Evolutionary conservation across 1,284 basidiomycete genomes (phyloP).

Genomic region (Leccinum variabile): DNA sequence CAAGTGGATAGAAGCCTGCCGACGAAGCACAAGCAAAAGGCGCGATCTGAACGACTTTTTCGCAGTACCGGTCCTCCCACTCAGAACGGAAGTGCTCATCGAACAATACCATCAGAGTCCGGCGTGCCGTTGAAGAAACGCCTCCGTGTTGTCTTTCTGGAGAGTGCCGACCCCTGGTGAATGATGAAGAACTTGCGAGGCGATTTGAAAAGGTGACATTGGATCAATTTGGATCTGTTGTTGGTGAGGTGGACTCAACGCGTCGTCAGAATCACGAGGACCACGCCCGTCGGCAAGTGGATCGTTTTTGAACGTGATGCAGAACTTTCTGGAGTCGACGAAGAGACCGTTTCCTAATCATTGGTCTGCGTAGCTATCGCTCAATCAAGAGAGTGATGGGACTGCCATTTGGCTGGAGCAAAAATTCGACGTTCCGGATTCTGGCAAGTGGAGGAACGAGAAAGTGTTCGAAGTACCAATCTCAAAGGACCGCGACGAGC

Average conservation of each 20-base stretch:
- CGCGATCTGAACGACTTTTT: conserved; percentile 42
- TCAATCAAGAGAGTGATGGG: conserved; percentile 66
- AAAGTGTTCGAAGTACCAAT: conserved; percentile 58
- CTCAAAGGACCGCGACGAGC: conserved; percentile 11
- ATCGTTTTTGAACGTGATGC: conserved; percentile 57
- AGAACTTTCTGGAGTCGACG: conserved; percentile 39
- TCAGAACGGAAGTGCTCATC: conserved; percentile 3
- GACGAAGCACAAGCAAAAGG: conserved; percentile 55
- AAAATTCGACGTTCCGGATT: conserved; percentile 66
- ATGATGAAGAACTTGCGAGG: conserved; percentile 62
- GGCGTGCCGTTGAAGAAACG: conserved; percentile 47
- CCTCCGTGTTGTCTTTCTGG: conserved; percentile 48
- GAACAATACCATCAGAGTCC: conserved; percentile 19
- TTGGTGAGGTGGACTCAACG: conserved; percentile 9
- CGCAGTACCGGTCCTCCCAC: conserved; percentile 22
- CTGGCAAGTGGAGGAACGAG: conserved; percentile 60
- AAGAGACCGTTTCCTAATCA: conserved; percentile 30
- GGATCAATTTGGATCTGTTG: conserved; percentile 1
- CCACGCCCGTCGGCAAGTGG: conserved; percentile 62
- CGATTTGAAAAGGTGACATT: conserved; percentile 63
- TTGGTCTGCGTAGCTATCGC: conserved; percentile 66
- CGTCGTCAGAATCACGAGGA: conserved; percentile 62
- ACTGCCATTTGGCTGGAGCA: conserved; percentile 76
- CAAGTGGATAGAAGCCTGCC: conserved; percentile 59
- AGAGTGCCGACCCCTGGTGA: conserved; percentile 49